Base-by-base conservation (phyloP, 371 early-diverging fungal genomes). In the Rhizopus arrhizus region DNA sequence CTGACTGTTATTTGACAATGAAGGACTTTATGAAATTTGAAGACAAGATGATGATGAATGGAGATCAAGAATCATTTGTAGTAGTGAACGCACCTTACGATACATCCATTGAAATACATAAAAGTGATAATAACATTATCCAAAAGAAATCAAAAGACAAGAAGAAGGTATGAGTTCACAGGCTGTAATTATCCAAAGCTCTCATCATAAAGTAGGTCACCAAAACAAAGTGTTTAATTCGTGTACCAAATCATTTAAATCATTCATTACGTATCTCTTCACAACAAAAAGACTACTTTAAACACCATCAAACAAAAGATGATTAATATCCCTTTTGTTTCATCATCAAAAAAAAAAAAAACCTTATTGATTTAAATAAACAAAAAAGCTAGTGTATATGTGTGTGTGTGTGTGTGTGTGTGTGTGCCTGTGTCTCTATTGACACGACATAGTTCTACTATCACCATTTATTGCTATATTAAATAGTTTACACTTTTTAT, bases 51-150 rank as follows among this genome's bases (percentile, higher is more conserved):
- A 66, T 62, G 45, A 58, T 66, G 50, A 63, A 62, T 51, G 62
- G 61, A 29, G 52, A 65, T 38, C 68, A 71, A 63, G 69, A 73
- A 47, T 47, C 70, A 10, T 57, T 70, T 38, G 59, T 75, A 43
- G 59, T 74, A 11, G 72, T 77, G 33, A 74, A 77, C 65, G 70
- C 74, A 16, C 70, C 77, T 54, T 61, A 69, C 62, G 61, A 72
- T 59, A 73, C 72, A 41, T 22, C 8, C 7, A 29, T 48, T 15
- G 48, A 22, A 15, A 13, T 48, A 5, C 48, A 29, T 29, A 29
- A 5, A 28, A 29, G 5, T 10, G 15, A 15, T 38, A 11, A 38
- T 38, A 11, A 38, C 13, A 8, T 13, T 5, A 38, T 13, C 40
- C 22, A 22, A 22, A 48, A 48, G 10, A 48, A 48, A 29, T 7